These are phyloP conservation scores for Entonaema liquescens DNA, from an alignment of 495 filamentous ascomycete genomes.

Conservation along the genomic window DNA sequence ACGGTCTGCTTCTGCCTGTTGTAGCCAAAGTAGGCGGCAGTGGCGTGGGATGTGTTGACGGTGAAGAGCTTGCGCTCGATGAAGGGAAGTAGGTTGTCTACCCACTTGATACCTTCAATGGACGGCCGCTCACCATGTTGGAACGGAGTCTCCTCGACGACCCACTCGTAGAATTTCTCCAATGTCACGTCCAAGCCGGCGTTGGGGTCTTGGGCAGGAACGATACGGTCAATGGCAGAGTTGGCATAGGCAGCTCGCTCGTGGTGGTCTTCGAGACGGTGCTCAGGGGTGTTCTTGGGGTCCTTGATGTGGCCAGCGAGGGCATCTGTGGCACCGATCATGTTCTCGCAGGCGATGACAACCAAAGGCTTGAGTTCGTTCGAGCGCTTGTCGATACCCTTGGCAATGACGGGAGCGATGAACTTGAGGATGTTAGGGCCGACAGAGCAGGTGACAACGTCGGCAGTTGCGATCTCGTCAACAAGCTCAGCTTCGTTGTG, in stretches of 20 bases:
- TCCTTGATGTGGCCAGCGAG: slow-evolving; percentile 83
- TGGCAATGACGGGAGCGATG: slow-evolving; percentile 91
- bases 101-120: slow-evolving; percentile 90
- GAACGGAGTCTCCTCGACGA: slow-evolving; percentile 87
- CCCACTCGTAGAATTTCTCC: slow-evolving; percentile 99
- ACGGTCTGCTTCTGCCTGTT: slow-evolving; percentile 82
- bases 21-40: slow-evolving; percentile 96
- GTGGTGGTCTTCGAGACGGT: slow-evolving; percentile 66
- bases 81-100: slow-evolving; percentile 88
- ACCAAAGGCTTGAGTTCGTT: slow-evolving; percentile 76
- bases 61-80: slow-evolving; percentile 99
- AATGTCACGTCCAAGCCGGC: slow-evolving; percentile 89
- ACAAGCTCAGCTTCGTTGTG: slow-evolving; percentile 80
- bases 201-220: slow-evolving; percentile 82
- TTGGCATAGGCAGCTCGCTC: slow-evolving; percentile 86
- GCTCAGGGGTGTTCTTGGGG: slow-evolving; percentile 66
- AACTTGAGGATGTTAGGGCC: slow-evolving; percentile 96
- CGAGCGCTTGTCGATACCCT: slow-evolving; percentile 79
- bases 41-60: slow-evolving; percentile 97
- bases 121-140: slow-evolving; percentile 64
- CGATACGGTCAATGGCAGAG: slow-evolving; percentile 97
- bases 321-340: slow-evolving; percentile 88
- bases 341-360: slow-evolving; percentile 98
- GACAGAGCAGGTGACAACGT: slow-evolving; percentile 94
- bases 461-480: slow-evolving; percentile 83